Evolutionary conservation across 306 rosid species (phyloP).

Genomic region (Luffa aegyptiaca): DNA sequence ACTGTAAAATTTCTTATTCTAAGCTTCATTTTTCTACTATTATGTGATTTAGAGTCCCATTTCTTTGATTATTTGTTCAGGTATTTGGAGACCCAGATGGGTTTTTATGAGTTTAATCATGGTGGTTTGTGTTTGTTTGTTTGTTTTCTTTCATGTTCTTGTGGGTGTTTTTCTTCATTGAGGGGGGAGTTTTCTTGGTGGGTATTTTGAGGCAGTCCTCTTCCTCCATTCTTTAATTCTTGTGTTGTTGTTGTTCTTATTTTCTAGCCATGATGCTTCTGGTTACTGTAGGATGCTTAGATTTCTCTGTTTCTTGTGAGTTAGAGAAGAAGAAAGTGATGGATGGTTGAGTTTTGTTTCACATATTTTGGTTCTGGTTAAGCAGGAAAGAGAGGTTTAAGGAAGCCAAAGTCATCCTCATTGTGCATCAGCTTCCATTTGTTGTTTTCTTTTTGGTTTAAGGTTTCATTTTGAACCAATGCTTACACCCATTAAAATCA

Average conservation of each 20-base stretch:
- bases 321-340: neutral
- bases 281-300: neutral
- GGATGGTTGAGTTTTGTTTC: neutral
- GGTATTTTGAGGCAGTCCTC: neutral
- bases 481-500: too few relatives aligned
- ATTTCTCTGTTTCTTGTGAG: neutral
- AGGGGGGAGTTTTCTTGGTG: neutral
- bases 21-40: neutral
- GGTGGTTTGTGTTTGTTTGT: neutral
- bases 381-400: neutral
- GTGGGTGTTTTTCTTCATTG: conserved; percentile 3
- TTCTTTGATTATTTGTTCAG: neutral
- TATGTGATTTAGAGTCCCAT: conserved; percentile 15
- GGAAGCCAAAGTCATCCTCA: neutral
- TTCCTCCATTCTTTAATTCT: neutral
- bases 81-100: conserved; percentile 17
- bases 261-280: neutral
- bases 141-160: neutral
- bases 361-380: neutral
- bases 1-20: neutral
- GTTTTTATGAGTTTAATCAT: neutral
- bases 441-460: neutral
- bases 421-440: neutral
- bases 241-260: neutral
- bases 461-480: neutral